Conservation (phyloP, 2,329 filamentous ascomycete genomes). For the Helminthosporium solani region DNA sequence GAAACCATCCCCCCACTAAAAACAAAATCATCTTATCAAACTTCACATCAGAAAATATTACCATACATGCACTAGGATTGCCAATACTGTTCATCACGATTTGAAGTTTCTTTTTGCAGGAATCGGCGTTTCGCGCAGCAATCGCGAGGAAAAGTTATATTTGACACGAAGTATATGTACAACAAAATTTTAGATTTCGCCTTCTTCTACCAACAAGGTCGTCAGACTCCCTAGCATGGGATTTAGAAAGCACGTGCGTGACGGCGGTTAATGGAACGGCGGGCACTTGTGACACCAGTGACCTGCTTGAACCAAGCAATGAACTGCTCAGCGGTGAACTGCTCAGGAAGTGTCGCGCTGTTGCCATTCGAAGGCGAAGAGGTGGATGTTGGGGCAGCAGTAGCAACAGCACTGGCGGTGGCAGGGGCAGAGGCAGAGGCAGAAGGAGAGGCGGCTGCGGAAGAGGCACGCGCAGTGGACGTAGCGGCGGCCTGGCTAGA, state of each 20-base stretch:
- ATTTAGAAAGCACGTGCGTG: constrained; percentile 31
- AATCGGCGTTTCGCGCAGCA: background rate
- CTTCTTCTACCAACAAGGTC: constrained; percentile 3
- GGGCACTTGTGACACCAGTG: constrained; percentile 26
- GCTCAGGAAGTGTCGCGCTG: constrained; percentile 23
- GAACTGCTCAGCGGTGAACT: constrained; percentile 38
- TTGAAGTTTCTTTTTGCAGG: too few species aligned
- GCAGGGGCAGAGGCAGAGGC: constrained; percentile 4
- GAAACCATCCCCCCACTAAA: too few species aligned
- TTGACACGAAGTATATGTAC: constrained; percentile 27
- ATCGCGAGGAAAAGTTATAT: background rate
- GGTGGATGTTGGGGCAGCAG: constrained; percentile 10
- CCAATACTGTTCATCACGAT: too few species aligned
- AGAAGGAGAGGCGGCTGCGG: constrained; percentile 11
- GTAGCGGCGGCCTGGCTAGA: constrained; percentile 13
- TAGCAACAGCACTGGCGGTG: constrained; percentile 9
- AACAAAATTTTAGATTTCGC: constrained; percentile 25
- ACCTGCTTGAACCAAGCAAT: constrained; percentile 34
- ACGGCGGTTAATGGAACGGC: constrained; percentile 24
- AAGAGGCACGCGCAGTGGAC: constrained; percentile 6
- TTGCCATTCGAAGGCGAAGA: constrained; percentile 12
- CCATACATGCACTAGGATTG: too few species aligned
- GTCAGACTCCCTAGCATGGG: background rate
- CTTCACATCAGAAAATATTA: too few species aligned
- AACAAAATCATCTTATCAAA: too few species aligned